A percentile compares a stretch with the other conserved stretches of the same genome.
These are phyloP conservation scores for Samsoniella hepiali DNA, from an alignment of 2,329 filamentous ascomycete genomes.

Conservation along the genomic window DNA sequence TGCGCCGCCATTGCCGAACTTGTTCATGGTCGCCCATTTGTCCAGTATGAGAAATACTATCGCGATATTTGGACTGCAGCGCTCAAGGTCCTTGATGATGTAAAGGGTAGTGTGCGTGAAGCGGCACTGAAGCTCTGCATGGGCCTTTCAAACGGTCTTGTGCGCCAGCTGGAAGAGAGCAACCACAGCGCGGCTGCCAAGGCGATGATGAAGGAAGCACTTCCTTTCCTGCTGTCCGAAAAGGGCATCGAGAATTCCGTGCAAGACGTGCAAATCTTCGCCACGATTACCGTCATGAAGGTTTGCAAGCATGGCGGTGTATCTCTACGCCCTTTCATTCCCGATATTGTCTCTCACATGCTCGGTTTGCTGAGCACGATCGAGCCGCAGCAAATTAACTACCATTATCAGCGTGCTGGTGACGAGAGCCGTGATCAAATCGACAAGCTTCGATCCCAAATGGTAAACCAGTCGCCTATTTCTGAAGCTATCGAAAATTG, in stretches of 20 bases:
- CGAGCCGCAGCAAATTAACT: conserved; percentile 87
- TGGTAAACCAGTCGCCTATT: conserved; percentile 81
- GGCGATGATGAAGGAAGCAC: conserved; percentile 78
- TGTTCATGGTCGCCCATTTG: conserved; percentile 72
- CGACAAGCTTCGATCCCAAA: conserved; percentile 78
- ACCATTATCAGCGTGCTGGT: conserved; percentile 84
- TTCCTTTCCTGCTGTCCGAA: conserved; percentile 86
- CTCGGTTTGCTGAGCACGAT: conserved; percentile 80
- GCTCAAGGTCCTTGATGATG: conserved; percentile 91
- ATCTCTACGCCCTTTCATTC: conserved; percentile 74
- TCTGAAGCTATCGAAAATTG: conserved; percentile 90
- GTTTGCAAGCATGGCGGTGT: conserved; percentile 87
- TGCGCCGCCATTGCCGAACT: conserved; percentile 87
- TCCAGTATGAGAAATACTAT: conserved; percentile 79
- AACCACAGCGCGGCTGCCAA: conserved; percentile 66
- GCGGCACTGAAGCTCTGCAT: conserved; percentile 81
- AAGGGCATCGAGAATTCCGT: conserved; percentile 87
- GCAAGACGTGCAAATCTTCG: conserved; percentile 81
- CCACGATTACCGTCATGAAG: conserved; percentile 78
- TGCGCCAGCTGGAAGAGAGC: conserved; percentile 79
- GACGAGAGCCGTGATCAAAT: conserved; percentile 86
- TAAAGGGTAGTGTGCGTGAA: conserved; percentile 82
- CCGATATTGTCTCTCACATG: conserved; percentile 76
- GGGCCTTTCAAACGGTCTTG: conserved; percentile 77
- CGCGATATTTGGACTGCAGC: conserved; percentile 80